Base-by-base conservation (phyloP, 345 rosid genomes). In the Laguncularia racemosa region DNA sequence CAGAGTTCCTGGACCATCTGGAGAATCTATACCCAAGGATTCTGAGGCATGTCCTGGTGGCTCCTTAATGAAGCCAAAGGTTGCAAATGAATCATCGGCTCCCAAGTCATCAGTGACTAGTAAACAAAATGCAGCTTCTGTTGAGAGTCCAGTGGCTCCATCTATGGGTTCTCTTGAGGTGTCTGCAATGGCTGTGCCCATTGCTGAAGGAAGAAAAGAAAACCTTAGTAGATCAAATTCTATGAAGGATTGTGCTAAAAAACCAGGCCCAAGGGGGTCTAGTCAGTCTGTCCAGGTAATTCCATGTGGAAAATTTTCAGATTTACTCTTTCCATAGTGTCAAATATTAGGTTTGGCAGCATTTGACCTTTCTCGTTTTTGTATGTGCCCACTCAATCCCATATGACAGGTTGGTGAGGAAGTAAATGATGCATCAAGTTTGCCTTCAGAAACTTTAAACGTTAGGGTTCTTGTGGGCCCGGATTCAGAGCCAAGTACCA, bases 171-270 rank as follows among this genome's bases (percentile, higher is more conserved):
- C 72, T 23, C 16, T 16, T 51, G 81, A 73, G 68, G 78, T 72
- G 53, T 53, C 76, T 49, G 14, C 17, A 40, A 50, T 63, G 14
- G 58, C 49, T 21, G 44, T 16, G 38, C 19, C 67, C 45, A 69
- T 54, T 52, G 48, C 55, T 60, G 89, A 79, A 20, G 73, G 70
- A 58, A 78, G 56, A 54, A 76, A 17, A 58, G 79, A 76, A 54
- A 58, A 46, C 58, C 57, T 78, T 71, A 66, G 74, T 65, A 60
- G 80, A 66, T 77, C 82, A 45, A 82, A 75, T 65, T 77, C 87
- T 59, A 73, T 71, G 4, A 78, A 83, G 67, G 81, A 85, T 64
- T 57, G 62, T 57, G 85, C 76, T 63, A 76, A 71, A 69, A 72
- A 69, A 66, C 44, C 48, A 28, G 67, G 65, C 52, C 76, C 71